A percentile compares a stretch with the other conserved stretches of the same genome.
Conservation (phyloP, 768 basidiomycete genomes). For the Thelephora ganbajun region DNA sequence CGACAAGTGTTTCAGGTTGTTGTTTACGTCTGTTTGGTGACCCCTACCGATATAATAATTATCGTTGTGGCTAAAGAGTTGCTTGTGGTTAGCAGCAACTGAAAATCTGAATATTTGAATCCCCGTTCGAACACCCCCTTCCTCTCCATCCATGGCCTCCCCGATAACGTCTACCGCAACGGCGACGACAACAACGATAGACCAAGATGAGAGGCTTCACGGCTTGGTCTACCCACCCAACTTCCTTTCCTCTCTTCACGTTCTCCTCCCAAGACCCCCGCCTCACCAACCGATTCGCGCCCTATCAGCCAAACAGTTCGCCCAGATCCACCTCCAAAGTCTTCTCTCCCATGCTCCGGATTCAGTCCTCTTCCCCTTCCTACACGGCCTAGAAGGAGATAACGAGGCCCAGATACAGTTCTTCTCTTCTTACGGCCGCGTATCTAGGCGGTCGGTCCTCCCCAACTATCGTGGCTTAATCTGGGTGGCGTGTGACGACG, state of each 20-base stretch:
- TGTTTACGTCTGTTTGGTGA: not conserved
- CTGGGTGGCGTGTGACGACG: constrained; percentile 75
- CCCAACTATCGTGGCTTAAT: constrained; percentile 49
- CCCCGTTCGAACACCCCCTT: not conserved
- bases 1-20: not conserved
- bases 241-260: constrained; percentile 13
- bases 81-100: no score
- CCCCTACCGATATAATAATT: no score
- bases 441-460: constrained; percentile 14
- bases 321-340: constrained; percentile 47
- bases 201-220: constrained; percentile 1
- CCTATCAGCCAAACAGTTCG: constrained; percentile 33
- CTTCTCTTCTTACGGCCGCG: constrained; percentile 33
- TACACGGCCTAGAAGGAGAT: constrained; percentile 76
- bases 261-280: constrained; percentile 18
- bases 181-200: not conserved
- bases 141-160: not conserved
- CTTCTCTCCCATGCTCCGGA: constrained; percentile 65
- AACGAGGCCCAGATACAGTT: constrained; percentile 72
- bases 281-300: constrained; percentile 28
- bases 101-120: no score
- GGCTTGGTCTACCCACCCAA: constrained; percentile 10
- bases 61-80: no score
- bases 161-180: not conserved
- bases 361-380: constrained; percentile 73